A percentile compares a stretch with the other conserved stretches of the same genome.
Evolutionary conservation across 352 stramenopile genomes (phyloP).

Genomic region (Pythium phragmiticola): DNA sequence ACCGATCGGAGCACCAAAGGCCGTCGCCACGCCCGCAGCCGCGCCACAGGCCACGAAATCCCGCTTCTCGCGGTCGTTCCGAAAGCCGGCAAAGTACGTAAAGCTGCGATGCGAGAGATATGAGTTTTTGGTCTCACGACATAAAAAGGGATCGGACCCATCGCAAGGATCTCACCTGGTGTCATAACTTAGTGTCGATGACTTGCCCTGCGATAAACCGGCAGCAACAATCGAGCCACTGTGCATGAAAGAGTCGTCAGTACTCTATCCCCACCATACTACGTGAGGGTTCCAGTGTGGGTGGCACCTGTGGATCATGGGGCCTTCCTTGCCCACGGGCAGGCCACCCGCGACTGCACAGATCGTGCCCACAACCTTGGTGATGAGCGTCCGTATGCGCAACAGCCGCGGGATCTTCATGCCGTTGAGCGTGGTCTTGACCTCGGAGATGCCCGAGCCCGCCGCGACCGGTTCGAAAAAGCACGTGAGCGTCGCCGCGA

Average conservation of each 20-base stretch:
- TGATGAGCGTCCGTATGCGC: conserved; percentile 94
- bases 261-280: neutral
- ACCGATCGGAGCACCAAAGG: conserved; percentile 97
- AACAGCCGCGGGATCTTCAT: conserved; percentile 97
- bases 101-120: neutral
- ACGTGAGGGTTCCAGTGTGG: neutral
- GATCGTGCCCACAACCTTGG: conserved; percentile 91
- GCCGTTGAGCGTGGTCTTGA: conserved; percentile 98
- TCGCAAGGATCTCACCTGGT: conserved; percentile 52
- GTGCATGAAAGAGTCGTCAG: neutral
- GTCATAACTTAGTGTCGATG: conserved; percentile 81
- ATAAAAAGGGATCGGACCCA: neutral
- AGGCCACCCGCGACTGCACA: conserved; percentile 80
- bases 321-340: conserved; percentile 85
- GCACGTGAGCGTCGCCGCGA: conserved; percentile 92
- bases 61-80: conserved; percentile 95
- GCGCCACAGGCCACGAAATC: conserved; percentile 98
- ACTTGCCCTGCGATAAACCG: conserved; percentile 93
- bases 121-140: too few relatives aligned
- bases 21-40: conserved; percentile 95
- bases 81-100: conserved; percentile 90
- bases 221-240: conserved; percentile 92
- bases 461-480: conserved; percentile 94
- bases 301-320: conserved; percentile 70
- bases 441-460: conserved; percentile 96